phyloP scores from a whole-genome alignment of 2,329 filamentous ascomycete species.

The Penicillium sp. region DNA sequence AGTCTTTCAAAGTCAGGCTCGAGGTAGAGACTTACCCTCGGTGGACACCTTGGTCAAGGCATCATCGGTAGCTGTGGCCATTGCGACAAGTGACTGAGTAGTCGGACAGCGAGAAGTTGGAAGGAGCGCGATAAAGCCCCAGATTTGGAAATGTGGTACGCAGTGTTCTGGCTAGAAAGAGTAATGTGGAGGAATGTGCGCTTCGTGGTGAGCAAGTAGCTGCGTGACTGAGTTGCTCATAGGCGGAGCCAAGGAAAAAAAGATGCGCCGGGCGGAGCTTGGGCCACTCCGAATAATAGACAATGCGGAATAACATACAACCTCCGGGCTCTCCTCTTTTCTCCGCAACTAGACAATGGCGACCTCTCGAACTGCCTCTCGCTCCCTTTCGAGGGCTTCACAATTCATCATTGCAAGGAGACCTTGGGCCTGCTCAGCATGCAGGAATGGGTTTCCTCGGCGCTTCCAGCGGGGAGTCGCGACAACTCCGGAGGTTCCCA shows the following conservation, averaged over 20 bases:
- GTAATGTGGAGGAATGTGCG: not conserved
- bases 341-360: constrained; percentile 33
- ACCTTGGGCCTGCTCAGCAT: constrained; percentile 41
- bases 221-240: not conserved
- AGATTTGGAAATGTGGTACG: not conserved
- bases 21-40: constrained; percentile 42
- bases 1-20: not conserved
- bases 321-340: constrained; percentile 20
- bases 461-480: constrained; percentile 38
- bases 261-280: constrained; percentile 39
- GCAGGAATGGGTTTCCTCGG: constrained; percentile 30
- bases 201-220: not conserved
- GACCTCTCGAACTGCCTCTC: constrained; percentile 37
- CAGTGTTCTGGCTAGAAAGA: no score
- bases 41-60: constrained; percentile 50
- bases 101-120: not conserved
- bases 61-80: constrained; percentile 44
- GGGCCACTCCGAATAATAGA: constrained; percentile 42
- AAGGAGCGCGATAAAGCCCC: not conserved
- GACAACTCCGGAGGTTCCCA: constrained; percentile 35
- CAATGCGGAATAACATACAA: constrained; percentile 37
- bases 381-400: constrained; percentile 41
- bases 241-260: constrained; percentile 26
- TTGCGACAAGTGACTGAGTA: constrained; percentile 22
- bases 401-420: constrained; percentile 32